These are phyloP conservation scores for Brettanomyces custersianus DNA, from an alignment of 805 yeast species.

Conservation along the genomic window DNA sequence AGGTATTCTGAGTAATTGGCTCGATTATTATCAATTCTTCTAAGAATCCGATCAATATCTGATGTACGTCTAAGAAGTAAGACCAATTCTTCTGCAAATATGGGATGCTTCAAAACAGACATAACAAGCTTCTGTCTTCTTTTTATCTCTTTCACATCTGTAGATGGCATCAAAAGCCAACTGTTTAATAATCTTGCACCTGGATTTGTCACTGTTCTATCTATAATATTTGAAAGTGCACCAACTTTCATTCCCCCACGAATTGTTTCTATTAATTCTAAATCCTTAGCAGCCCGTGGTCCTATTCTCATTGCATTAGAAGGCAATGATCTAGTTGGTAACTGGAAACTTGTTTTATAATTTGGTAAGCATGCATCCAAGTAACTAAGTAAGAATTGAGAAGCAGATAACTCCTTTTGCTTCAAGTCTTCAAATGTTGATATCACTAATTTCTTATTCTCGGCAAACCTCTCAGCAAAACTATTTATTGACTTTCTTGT, in stretches of 20 bases:
- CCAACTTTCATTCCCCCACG: slow-evolving; percentile 54
- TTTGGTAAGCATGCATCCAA: slow-evolving; percentile 67
- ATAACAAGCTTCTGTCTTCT: slow-evolving; percentile 46
- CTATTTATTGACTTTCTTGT: slow-evolving; percentile 29
- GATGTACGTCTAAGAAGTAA: slow-evolving; percentile 35
- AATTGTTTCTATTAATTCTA: slow-evolving; percentile 59
- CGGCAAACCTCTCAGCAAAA: slow-evolving; percentile 33
- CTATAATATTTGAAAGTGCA: slow-evolving; percentile 59
- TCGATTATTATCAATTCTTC: slow-evolving; percentile 38
- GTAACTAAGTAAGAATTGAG: slow-evolving; percentile 58
- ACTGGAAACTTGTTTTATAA: slow-evolving; percentile 48
- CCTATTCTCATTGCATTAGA: slow-evolving; percentile 65
- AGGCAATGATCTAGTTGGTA: slow-evolving; percentile 53
- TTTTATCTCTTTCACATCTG: slow-evolving; percentile 45
- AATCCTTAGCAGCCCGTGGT: slow-evolving; percentile 63
- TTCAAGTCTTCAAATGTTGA: slow-evolving; percentile 26
- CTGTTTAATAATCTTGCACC: slow-evolving; percentile 73
- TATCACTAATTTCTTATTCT: slow-evolving; percentile 17
- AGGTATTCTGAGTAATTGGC: slow-evolving; percentile 23
- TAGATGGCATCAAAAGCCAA: slow-evolving; percentile 78
- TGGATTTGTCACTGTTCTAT: slow-evolving; percentile 67
- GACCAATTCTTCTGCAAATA: slow-evolving; percentile 24
- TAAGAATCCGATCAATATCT: slow-evolving; percentile 53
- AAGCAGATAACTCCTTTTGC: slow-evolving; percentile 47
- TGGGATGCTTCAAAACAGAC: slow-evolving; percentile 27